These are phyloP conservation scores for Ophiostoma pallidulum DNA, from an alignment of 2,329 filamentous ascomycete genomes.

Conservation along the genomic window DNA sequence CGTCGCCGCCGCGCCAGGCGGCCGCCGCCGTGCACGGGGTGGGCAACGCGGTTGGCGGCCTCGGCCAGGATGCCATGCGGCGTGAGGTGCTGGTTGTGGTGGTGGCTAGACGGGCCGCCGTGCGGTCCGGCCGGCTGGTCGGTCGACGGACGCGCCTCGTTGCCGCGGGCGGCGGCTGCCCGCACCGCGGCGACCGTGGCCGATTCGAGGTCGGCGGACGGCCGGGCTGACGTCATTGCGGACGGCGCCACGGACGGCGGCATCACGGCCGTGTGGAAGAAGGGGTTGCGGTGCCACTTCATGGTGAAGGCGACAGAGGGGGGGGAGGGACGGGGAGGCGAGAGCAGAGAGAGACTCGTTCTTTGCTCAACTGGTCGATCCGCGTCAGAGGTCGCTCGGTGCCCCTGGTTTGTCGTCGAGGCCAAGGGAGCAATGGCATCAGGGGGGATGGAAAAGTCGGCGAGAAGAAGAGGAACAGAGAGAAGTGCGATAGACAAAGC, in stretches of 20 bases:
- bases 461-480: too few species aligned
- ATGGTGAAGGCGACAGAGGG: constrained; percentile 10
- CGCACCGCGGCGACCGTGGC: constrained; percentile 5
- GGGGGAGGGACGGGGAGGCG: too few species aligned
- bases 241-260: constrained; percentile 17
- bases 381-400: too few species aligned
- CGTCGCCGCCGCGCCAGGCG: constrained; percentile 3
- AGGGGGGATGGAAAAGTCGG: too few species aligned
- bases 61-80: constrained; percentile 14
- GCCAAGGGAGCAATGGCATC: too few species aligned
- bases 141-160: neutral
- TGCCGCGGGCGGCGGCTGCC: neutral
- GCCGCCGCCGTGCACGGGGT: neutral
- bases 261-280: constrained; percentile 18
- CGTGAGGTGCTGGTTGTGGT: neutral
- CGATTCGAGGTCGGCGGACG: constrained; percentile 14
- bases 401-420: neutral
- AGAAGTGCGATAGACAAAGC: too few species aligned
- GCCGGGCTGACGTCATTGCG: constrained; percentile 9
- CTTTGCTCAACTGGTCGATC: too few species aligned
- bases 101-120: neutral
- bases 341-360: too few species aligned
- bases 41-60: constrained; percentile 11
- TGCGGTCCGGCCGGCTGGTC: neutral
- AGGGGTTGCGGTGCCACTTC: constrained; percentile 19